Evolutionary conservation across 805 yeast genomes (phyloP).

Genomic region (Candida boidinii): DNA sequence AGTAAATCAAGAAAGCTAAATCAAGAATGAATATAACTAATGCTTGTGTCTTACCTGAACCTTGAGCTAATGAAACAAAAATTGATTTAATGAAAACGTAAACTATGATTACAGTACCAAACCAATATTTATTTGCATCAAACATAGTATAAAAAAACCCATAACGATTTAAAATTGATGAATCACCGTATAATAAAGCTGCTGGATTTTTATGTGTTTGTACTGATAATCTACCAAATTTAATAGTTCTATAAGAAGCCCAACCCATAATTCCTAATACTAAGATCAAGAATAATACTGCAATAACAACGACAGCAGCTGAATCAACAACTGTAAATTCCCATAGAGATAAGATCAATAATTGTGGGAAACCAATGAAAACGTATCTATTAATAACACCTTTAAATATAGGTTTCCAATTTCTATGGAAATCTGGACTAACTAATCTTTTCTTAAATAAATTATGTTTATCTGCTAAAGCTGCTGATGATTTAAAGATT

Average conservation of each 20-base stretch:
- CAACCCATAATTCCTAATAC: constrained; percentile 53
- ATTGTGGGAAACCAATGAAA: constrained; percentile 78
- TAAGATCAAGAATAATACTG: constrained; percentile 60
- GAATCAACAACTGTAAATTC: constrained; percentile 79
- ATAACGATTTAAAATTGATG: constrained; percentile 61
- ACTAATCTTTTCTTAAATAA: constrained; percentile 35
- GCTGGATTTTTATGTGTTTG: constrained; percentile 70
- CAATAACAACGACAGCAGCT: constrained; percentile 79
- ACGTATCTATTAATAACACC: constrained; percentile 75
- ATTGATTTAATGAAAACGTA: constrained; percentile 61
- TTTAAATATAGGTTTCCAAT: constrained; percentile 29
- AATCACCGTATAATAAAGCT: constrained; percentile 76
- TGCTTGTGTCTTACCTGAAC: constrained; percentile 75
- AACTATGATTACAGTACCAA: constrained; percentile 55
- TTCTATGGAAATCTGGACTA: constrained; percentile 23
- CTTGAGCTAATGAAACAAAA: constrained; percentile 73
- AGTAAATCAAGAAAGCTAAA: constrained; percentile 53
- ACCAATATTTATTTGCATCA: constrained; percentile 74
- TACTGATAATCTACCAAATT: constrained; percentile 57
- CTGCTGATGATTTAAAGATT: constrained; percentile 40
- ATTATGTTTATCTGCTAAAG: constrained; percentile 21
- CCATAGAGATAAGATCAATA: constrained; percentile 75
- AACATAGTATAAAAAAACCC: constrained; percentile 91
- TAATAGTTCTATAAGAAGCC: constrained; percentile 56
- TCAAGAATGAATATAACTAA: constrained; percentile 71